These are phyloP conservation scores for Scenedesmus sp. DNA, from an alignment of 163 green algal species.

Conservation along the genomic window DNA sequence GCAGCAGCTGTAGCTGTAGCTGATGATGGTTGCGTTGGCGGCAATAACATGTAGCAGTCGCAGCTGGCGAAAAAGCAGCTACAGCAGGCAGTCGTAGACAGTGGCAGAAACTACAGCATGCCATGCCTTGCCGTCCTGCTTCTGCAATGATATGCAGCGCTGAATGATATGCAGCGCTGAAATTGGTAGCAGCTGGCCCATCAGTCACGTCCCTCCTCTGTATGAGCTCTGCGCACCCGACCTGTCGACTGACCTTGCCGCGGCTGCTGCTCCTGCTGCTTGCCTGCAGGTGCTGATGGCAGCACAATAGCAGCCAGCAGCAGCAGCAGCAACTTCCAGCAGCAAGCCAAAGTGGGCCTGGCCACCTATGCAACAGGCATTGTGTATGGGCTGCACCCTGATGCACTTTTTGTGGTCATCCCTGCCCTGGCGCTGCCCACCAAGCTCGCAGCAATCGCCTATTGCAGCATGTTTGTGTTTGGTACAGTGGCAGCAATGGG, in stretches of 20 bases:
- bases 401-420: conserved; percentile 98
- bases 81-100: neutral
- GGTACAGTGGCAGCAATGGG: conserved; percentile 97
- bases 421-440: conserved; percentile 95
- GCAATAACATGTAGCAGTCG: too few relatives aligned
- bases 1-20: too few relatives aligned
- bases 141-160: neutral
- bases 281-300: conserved; percentile 16
- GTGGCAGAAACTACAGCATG: neutral
- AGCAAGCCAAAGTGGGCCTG: conserved; percentile 55
- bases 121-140: neutral
- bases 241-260: neutral
- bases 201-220: too few relatives aligned
- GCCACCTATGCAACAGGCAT: conserved; percentile 94
- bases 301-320: conserved; percentile 31
- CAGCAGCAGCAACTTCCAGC: conserved; percentile 33
- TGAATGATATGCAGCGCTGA: neutral
- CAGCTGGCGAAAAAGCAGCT: neutral
- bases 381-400: conserved; percentile 97
- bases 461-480: conserved; percentile 96
- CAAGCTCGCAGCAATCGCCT: conserved; percentile 88
- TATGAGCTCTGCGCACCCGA: neutral
- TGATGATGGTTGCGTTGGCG: too few relatives aligned
- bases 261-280: neutral
- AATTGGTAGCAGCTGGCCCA: neutral